Evolutionary conservation across 2,329 filamentous ascomycete species (phyloP), one percentile per base, ranked within the genome.

Genomic region (Capronia epimyces): DNA sequence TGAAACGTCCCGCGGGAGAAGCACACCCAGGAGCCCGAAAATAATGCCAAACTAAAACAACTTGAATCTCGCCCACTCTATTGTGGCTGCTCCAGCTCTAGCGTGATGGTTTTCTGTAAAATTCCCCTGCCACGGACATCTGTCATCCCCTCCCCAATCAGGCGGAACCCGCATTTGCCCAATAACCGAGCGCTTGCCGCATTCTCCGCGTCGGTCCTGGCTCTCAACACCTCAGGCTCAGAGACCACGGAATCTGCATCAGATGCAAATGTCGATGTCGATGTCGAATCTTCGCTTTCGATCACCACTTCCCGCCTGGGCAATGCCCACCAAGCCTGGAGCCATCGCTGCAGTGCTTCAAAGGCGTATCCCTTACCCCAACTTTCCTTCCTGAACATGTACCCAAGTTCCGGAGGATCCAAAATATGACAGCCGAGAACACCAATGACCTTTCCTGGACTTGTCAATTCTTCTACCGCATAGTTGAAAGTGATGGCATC

Each of bases 331-430:
- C 75, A 83, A 9, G 67, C 62, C 9, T 60, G 53, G 10, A 78
- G 53, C 46, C 76, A 76, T 1, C 64, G 78, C 45, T 55, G 64
- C 31, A 82, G 52, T 39, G 81, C 77, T 65, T 83, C 80, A 1
- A 75, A 80, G 27, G 74, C 79, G 57, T 78, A 74, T 3, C 80
- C 80, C 32, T 69, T 71, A 5, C 77, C 76, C 80, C 80, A 83
- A 47, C 66, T 60, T 57, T 77, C 73, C 49, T 67, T 71, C 42
- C 71, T 66, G 45, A 83, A 64, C 68, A 81, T 73, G 63, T 83
- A 84, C 18, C 80, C 80, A 21, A 82, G 48, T 60, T 76, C 78
- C 1, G 80, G 79, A 62, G 65, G 58, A 52, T 68, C 66, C 31
- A 60, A 43, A 50, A 55, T 58, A 56, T 74, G 69, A 50, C 68